Percentiles rank a stretch among this genome's conserved stretches.
Conservation (phyloP, 345 rosid genomes). For the Dipteronia sinensis region DNA sequence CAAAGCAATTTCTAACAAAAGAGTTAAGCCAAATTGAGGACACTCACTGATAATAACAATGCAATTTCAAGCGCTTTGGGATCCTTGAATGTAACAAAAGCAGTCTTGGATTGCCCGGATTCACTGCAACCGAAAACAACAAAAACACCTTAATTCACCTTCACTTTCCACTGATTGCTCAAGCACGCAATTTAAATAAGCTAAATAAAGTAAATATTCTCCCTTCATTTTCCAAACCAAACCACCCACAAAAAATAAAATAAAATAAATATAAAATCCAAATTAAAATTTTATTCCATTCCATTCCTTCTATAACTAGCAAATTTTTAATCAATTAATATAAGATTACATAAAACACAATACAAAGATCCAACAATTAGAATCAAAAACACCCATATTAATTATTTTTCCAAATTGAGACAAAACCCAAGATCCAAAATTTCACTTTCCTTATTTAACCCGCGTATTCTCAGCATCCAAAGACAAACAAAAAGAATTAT, state of each 20-base stretch:
- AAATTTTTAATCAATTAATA: not conserved
- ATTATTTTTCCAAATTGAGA: not conserved
- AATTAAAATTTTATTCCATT: not conserved
- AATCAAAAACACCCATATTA: constrained; percentile 1
- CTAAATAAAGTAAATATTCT: not conserved
- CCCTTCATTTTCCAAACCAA: not conserved
- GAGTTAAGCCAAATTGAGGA: constrained; percentile 9
- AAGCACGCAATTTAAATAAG: not conserved
- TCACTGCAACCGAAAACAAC: constrained; percentile 50
- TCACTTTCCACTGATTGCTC: constrained; percentile 5
- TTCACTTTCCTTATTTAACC: not conserved
- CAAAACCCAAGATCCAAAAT: not conserved
- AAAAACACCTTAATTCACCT: constrained; percentile 14
- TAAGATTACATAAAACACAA: not conserved
- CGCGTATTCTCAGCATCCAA: constrained; percentile 15
- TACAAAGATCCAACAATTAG: not conserved
- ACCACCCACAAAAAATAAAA: not conserved
- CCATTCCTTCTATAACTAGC: not conserved
- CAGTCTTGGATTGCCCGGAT: constrained; percentile 50
- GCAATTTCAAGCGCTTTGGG: constrained; percentile 94
- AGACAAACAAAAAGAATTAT: not conserved
- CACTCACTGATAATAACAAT: constrained; percentile 65
- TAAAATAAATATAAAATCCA: not conserved
- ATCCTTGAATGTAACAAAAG: constrained; percentile 84
- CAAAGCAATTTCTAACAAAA: not conserved